Percentiles rank a stretch among this genome's conserved stretches.
Conservation (phyloP, 2,329 filamentous ascomycete species). For the Pseudogymnoascus sp. region DNA sequence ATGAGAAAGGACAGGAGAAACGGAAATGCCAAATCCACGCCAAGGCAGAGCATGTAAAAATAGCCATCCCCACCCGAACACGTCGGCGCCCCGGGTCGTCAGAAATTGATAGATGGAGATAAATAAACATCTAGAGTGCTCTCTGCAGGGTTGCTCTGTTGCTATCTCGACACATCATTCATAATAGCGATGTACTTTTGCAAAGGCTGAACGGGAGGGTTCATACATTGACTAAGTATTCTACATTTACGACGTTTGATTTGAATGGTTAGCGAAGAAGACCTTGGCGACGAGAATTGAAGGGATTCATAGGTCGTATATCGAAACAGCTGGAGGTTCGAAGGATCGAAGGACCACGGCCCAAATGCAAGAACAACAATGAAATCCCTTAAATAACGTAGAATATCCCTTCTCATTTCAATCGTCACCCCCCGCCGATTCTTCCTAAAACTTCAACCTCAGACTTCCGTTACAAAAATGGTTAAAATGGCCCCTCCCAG, state of each 20-base stretch:
- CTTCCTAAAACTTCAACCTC: background rate
- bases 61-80: background rate
- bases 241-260: background rate
- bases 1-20: background rate
- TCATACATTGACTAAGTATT: background rate
- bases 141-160: background rate
- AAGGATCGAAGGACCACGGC: background rate
- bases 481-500: background rate
- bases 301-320: background rate
- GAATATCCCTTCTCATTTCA: background rate
- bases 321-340: background rate
- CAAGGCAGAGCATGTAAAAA: background rate
- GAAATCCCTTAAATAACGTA: background rate
- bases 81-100: background rate
- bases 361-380: background rate
- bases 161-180: background rate
- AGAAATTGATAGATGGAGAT: background rate
- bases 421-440: background rate
- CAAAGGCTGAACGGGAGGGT: background rate
- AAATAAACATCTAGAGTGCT: background rate
- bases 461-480: background rate
- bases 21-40: background rate
- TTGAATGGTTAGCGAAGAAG: background rate
- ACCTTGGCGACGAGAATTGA: background rate
- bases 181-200: background rate